A percentile compares a stretch with the other conserved stretches of the same genome.
Evolutionary conservation across 495 filamentous ascomycete genomes (phyloP).

Genomic region (Copromyces sp.): DNA sequence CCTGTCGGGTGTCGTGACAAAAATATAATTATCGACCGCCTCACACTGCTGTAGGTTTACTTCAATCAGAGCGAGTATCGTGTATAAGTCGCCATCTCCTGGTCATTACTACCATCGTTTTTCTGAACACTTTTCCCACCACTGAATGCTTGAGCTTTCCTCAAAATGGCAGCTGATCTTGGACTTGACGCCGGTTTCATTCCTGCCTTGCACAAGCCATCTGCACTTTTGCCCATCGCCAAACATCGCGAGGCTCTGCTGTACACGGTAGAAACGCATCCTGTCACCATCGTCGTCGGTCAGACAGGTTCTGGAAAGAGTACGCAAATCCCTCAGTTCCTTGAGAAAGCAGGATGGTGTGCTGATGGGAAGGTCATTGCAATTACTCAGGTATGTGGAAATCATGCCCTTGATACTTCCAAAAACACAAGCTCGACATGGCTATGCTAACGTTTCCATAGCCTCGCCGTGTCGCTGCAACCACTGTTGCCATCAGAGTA

Average conservation of each 20-base stretch:
- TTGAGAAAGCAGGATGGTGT: conserved; percentile 85
- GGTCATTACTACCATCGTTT: neutral
- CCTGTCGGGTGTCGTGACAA: neutral
- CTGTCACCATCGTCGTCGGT: conserved; percentile 76
- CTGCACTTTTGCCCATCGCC: conserved; percentile 67
- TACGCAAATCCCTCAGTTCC: conserved; percentile 80
- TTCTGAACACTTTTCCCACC: neutral
- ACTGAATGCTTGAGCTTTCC: neutral
- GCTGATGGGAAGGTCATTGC: conserved; percentile 69
- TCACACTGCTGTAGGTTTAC: neutral
- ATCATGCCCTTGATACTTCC: neutral
- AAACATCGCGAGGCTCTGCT: conserved; percentile 62
- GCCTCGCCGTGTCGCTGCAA: conserved; percentile 88
- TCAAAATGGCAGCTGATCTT: conserved; percentile 38
- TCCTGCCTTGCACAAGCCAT: conserved; percentile 66
- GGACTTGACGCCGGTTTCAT: conserved; percentile 59
- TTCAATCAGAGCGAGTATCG: neutral
- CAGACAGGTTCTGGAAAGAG: conserved; percentile 91
- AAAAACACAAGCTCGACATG: neutral
- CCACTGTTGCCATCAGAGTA: conserved; percentile 81
- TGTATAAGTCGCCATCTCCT: neutral
- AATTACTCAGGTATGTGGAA: conserved; percentile 69
- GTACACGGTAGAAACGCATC: conserved; percentile 65
- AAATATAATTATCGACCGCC: neutral
- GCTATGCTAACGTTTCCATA: conserved; percentile 27